phyloP scores from a whole-genome alignment of 2,329 filamentous ascomycete species.

The Orbilia quercus region DNA sequence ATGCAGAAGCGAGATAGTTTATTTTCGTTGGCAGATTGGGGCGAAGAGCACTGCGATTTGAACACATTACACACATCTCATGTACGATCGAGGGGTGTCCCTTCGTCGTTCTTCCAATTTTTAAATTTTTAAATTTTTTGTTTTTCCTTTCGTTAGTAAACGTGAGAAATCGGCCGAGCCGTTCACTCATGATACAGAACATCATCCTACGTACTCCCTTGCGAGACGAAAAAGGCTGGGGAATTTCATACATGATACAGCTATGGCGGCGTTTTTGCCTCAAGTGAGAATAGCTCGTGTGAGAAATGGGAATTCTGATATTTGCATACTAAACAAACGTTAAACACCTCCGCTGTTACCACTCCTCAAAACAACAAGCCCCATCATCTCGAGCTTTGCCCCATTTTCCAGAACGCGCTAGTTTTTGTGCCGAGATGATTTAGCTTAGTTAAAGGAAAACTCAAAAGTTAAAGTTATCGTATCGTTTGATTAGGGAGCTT shows the following conservation, averaged over 20 bases:
- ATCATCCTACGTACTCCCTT: slow-evolving; percentile 9
- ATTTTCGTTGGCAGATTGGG: slow-evolving; percentile 48
- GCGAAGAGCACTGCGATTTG: slow-evolving; percentile 9
- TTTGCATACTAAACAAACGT: slow-evolving; percentile 10
- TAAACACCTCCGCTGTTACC: slow-evolving; percentile 15
- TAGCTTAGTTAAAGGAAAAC: slow-evolving; percentile 6
- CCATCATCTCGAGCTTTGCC: no score
- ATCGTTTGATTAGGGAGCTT: slow-evolving; percentile 39
- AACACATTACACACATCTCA: slow-evolving; percentile 2
- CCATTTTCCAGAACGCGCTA: slow-evolving; percentile 13
- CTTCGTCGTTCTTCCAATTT: no score
- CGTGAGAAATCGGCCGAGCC: no score
- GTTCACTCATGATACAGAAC: no score
- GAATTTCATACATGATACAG: slow-evolving; percentile 41
- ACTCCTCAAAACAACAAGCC: slow-evolving; percentile 6
- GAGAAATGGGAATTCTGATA: slow-evolving; percentile 36
- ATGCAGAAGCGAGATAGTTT: slow-evolving; percentile 57
- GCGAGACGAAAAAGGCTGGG: slow-evolving; percentile 29
- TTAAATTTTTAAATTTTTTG: slow-evolving; percentile 50
- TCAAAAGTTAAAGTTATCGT: slow-evolving; percentile 14
- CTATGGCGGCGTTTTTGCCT: slow-evolving; percentile 39
- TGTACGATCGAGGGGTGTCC: slow-evolving; percentile 24
- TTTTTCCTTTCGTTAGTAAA: slow-evolving; percentile 32
- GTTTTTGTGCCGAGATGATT: slow-evolving; percentile 20
- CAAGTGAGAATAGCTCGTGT: slow-evolving; percentile 25